These are phyloP conservation scores for Nannizzia gypsea DNA, from an alignment of 2,329 filamentous ascomycete species.

Conservation along the genomic window DNA sequence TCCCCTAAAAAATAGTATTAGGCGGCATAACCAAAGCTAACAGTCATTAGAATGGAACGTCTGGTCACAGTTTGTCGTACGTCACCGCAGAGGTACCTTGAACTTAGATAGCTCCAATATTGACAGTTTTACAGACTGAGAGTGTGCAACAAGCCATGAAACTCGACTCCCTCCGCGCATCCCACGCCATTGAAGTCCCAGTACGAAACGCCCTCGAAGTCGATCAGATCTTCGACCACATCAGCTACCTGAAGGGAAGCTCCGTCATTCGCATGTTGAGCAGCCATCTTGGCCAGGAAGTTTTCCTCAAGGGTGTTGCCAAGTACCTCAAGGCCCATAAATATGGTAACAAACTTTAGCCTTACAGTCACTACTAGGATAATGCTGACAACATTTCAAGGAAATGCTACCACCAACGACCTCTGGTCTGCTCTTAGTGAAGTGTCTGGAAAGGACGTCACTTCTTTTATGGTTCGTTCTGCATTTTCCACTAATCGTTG, in stretches of 20 bases:
- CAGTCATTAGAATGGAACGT: slow-evolving; percentile 68
- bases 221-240: slow-evolving; percentile 95
- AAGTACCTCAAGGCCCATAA: slow-evolving; percentile 80
- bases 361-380: neutral
- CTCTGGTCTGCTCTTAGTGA: slow-evolving; percentile 82
- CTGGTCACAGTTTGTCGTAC: slow-evolving; percentile 88
- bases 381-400: slow-evolving; percentile 18
- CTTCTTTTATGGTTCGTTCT: slow-evolving; percentile 58
- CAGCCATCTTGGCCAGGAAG: slow-evolving; percentile 73
- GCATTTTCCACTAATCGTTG: neutral
- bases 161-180: slow-evolving; percentile 79
- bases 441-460: slow-evolving; percentile 77
- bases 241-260: slow-evolving; percentile 93
- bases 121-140: slow-evolving; percentile 53
- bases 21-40: slow-evolving; percentile 14
- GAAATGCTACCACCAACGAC: slow-evolving; percentile 78
- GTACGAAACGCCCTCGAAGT: slow-evolving; percentile 89
- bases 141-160: slow-evolving; percentile 83
- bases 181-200: slow-evolving; percentile 91
- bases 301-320: slow-evolving; percentile 80
- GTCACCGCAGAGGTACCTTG: slow-evolving; percentile 44
- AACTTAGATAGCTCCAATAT: slow-evolving; percentile 21
- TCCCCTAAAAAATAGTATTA: neutral
- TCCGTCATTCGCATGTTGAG: slow-evolving; percentile 95
- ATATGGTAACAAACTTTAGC: slow-evolving; percentile 47